A percentile compares a stretch with the other conserved stretches of the same genome.
Evolutionary conservation across 169 alveolate genomes (phyloP).

Genomic region (Besnoitia besnoiti): DNA sequence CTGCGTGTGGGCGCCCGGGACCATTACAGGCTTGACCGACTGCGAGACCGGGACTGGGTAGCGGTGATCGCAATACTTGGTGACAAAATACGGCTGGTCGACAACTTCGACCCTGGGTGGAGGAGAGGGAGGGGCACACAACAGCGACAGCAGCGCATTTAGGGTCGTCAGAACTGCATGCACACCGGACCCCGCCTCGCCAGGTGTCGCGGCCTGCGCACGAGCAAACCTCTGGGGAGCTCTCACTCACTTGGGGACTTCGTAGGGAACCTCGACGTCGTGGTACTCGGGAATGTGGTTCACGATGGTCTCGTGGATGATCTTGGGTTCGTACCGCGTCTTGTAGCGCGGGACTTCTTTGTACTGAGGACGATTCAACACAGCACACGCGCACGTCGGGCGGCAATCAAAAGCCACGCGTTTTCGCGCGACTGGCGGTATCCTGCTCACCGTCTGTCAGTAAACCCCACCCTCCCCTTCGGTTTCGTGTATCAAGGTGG

Average conservation of each 20-base stretch:
- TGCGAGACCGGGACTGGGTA: constrained; percentile 18
- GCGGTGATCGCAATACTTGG: constrained; percentile 16
- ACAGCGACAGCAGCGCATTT: neutral
- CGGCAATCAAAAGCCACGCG: too few species aligned
- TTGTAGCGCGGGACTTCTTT: constrained; percentile 33
- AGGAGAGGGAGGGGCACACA: neutral
- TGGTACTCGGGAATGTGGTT: constrained; percentile 25
- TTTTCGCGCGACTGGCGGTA: too few species aligned
- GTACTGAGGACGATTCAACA: too few species aligned
- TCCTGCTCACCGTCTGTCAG: too few species aligned
- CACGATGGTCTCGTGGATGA: neutral
- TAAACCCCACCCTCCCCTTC: too few species aligned
- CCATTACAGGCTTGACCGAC: constrained; percentile 10
- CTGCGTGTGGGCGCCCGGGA: constrained; percentile 43
- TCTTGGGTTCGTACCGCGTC: constrained; percentile 23
- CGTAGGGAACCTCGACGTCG: constrained; percentile 39
- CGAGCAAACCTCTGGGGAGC: too few species aligned
- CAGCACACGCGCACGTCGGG: too few species aligned
- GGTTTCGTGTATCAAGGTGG: too few species aligned
- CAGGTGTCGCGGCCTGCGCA: neutral
- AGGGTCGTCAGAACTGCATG: neutral
- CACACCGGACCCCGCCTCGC: too few species aligned
- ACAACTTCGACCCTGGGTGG: constrained; percentile 40
- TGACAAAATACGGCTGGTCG: constrained; percentile 42
- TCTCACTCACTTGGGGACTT: constrained; percentile 17